phyloP scores from a whole-genome alignment of 139 green algal species.

The Nannochloris sp. region DNA sequence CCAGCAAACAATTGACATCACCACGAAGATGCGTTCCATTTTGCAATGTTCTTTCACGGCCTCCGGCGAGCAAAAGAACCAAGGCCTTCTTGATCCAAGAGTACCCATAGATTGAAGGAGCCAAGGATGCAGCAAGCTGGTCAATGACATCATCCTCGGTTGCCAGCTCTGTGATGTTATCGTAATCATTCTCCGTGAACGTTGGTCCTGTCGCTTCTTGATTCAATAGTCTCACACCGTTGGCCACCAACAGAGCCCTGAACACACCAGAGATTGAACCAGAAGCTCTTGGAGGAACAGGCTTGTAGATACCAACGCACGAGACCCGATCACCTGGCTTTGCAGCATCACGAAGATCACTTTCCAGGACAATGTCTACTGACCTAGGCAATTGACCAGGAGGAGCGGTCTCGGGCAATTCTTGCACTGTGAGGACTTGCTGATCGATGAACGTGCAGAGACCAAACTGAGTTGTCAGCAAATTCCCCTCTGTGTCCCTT shows the following conservation, averaged over 20 bases:
- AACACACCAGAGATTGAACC: constrained; percentile 50
- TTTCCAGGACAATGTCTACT: constrained; percentile 39
- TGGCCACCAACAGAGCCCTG: constrained; percentile 49
- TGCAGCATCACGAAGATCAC: constrained; percentile 73
- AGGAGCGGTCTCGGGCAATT: constrained; percentile 93
- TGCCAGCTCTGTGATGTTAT: constrained; percentile 44
- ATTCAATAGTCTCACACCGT: constrained; percentile 43
- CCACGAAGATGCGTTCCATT: constrained; percentile 85
- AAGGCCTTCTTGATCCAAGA: constrained; percentile 84
- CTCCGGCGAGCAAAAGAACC: constrained; percentile 61
- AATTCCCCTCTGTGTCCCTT: constrained; percentile 70
- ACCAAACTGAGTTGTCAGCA: constrained; percentile 90
- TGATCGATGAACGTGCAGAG: constrained; percentile 88
- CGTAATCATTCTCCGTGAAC: constrained; percentile 33
- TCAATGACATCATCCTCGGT: constrained; percentile 52
- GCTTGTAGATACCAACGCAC: constrained; percentile 89
- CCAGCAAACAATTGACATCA: constrained; percentile 96
- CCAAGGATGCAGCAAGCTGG: constrained; percentile 73
- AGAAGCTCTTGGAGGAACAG: constrained; percentile 45
- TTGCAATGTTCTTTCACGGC: constrained; percentile 44
- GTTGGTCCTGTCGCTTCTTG: constrained; percentile 17
- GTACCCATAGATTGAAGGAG: constrained; percentile 96
- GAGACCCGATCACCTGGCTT: constrained; percentile 92
- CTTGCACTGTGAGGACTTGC: constrained; percentile 81
- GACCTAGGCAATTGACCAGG: constrained; percentile 86